Conservation (phyloP, 768 basidiomycete species). For the Phanerodontia chrysosporium region DNA sequence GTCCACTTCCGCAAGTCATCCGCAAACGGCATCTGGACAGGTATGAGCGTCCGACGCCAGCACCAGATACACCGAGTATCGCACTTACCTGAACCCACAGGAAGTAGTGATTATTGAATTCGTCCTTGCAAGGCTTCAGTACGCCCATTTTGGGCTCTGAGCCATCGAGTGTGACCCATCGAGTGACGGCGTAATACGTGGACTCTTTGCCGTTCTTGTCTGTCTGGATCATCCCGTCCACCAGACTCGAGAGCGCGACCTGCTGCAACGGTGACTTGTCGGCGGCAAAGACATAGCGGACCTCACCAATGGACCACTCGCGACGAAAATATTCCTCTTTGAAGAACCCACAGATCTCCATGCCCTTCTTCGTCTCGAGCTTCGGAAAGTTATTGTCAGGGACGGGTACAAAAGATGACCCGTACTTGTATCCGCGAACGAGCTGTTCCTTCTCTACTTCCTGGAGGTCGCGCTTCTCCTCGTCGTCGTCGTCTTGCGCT, state of each 20-base stretch:
- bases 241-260: constrained; percentile 82
- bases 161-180: constrained; percentile 74
- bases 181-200: constrained; percentile 59
- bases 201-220: background rate
- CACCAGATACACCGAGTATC: background rate
- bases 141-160: constrained; percentile 85
- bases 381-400: constrained; percentile 80
- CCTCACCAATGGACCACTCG: constrained; percentile 78
- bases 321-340: constrained; percentile 66
- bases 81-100: constrained; percentile 73
- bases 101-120: constrained; percentile 50
- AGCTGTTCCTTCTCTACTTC: constrained; percentile 73
- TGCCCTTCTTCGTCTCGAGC: constrained; percentile 74
- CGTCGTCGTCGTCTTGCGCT: constrained; percentile 30
- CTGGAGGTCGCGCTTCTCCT: constrained; percentile 29
- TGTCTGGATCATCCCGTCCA: constrained; percentile 65
- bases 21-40: constrained; percentile 81
- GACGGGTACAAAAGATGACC: constrained; percentile 81
- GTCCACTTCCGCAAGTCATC: constrained; percentile 88
- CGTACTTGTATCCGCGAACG: constrained; percentile 83
- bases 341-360: constrained; percentile 88
- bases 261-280: constrained; percentile 62
- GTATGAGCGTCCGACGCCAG: background rate
- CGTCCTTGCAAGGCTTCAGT: constrained; percentile 54
- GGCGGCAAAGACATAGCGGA: constrained; percentile 83